Percentiles rank a stretch among this genome's conserved stretches.
phyloP scores from a whole-genome alignment of 768 basidiomycete species.

The Lactifluus hygrophoroides region DNA sequence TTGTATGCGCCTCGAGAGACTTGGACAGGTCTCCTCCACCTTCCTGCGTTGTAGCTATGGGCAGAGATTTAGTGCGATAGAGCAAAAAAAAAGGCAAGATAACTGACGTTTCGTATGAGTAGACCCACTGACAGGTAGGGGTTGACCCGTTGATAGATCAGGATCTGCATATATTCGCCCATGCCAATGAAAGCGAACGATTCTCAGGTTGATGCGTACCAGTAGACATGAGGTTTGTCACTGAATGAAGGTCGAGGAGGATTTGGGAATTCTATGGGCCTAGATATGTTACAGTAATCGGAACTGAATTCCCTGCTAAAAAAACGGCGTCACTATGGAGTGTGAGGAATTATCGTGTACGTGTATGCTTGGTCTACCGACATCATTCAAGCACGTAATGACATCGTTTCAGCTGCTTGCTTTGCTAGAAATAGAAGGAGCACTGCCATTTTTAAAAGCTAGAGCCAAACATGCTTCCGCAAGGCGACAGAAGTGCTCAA shows the following conservation, averaged over 20 bases:
- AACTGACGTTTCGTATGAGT: background rate
- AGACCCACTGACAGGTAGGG: background rate
- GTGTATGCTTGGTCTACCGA: too few species aligned
- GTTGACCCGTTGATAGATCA: background rate
- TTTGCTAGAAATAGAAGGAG: background rate
- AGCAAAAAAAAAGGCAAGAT: background rate
- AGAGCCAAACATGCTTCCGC: too few species aligned
- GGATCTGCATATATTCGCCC: background rate
- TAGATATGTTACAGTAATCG: background rate
- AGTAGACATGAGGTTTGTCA: background rate
- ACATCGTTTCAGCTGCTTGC: too few species aligned
- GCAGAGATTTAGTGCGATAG: background rate
- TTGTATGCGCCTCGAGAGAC: background rate
- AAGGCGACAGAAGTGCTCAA: too few species aligned
- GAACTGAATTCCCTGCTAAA: background rate
- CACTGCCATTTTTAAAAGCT: background rate
- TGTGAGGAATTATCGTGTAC: too few species aligned
- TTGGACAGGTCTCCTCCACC: background rate
- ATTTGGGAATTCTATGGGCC: background rate
- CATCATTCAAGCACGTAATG: too few species aligned
- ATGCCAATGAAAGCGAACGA: background rate
- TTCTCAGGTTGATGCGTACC: background rate
- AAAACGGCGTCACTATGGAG: too few species aligned
- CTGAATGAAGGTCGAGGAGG: background rate
- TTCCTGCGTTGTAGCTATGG: background rate